Evolutionary conservation across 352 stramenopile genomes (phyloP), one percentile per base, ranked within the genome.

Genomic region (Thalassiosira exigua): DNA sequence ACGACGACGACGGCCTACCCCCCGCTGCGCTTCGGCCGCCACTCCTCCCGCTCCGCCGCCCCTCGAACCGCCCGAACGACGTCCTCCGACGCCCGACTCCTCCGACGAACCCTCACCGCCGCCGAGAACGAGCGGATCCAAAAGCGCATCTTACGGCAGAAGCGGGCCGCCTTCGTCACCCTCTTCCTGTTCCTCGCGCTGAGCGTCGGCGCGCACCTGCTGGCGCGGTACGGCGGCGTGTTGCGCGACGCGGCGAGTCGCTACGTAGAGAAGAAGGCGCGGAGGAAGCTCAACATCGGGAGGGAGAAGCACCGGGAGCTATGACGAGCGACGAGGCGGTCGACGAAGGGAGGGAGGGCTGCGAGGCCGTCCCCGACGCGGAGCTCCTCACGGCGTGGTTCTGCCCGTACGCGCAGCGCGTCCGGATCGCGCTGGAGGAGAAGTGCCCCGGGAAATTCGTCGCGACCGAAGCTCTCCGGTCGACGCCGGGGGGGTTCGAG

Each of bases 341-440:
- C 51, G 33, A 26, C 24, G 19, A 4, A 7, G 19, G 14, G 3
- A 39, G 4, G 5, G 1, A 17, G 24, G 30, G 4, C n/a, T 5
- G 7, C 22, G 4, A 60, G 52, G 27, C 52, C 19, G 30, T 7
- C n/a, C 5, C 14, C 22, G 4, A 60, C 22, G 27, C 52, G 17
- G 57, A 66, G 14, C 57, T 66, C 26, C 57, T 66, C 3, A 48
- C 32, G 3, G 57, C 57, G 21, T 66, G 57, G 57, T 66, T 56
- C 14, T 66, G 57, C n/a, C 57, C 57, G 2, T 66, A 66, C 26
- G 57, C 57, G 9, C 57, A 66, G 14, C 27, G 57, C 39, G 57
- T 33, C 19, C 46, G 57, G 57, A 66, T 66, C 4, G 57, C 57
- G 26, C 21, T 66, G 32, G 36, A 66, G 19, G 22, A 48, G 0